Evolutionary conservation across 1,139 yeast genomes (phyloP), one percentile per base, ranked within the genome.

Genomic region (Debaryomyces coudertii): DNA sequence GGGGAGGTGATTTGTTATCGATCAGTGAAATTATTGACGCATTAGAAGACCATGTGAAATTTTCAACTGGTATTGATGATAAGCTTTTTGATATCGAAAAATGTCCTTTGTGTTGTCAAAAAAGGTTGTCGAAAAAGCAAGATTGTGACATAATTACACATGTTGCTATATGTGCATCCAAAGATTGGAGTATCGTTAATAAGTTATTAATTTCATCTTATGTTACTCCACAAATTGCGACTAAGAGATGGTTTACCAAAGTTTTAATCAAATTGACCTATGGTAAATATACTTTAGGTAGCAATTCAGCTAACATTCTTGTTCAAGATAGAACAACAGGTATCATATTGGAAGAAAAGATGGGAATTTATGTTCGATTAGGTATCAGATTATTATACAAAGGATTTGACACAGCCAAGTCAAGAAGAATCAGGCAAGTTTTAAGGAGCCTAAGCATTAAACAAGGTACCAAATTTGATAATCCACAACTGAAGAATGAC

Each of bases 241-340:
- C 93, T 3, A 84, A 88, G 55, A 80, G 93, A 52, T 90, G 98
- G 98, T 89, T 87, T 56, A 79, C 92, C 5, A 90, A 87, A 57
- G 79, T 87, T 2, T 71, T 90, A 49, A 87, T 90, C 46, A 92
- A 90, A 60, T 70, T 93, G 40, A 88, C 95, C 0, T 90, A 90
- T 61, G 99, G 99, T 0, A 86, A 87, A 55, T 87, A 90, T 62
- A 82, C 85, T 41, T 68, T 92, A 25, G 99, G 99, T 1, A 86
- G 90, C 31, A 89, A 92, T 60, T 89, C 95, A 40, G 99, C 98
- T 11, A 92, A 92, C 60, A 93, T 93, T 35, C 71, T 93, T 44
- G 98, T 93, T 2, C 98, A 93, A 63, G 97, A 93, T 64, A 74
- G 99, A 53, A 74, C 79, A 34, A 87, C 97, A 0, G 99, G 99